phyloP scores from a whole-genome alignment of 768 basidiomycete species.

The Ephemerocybe angulata region DNA sequence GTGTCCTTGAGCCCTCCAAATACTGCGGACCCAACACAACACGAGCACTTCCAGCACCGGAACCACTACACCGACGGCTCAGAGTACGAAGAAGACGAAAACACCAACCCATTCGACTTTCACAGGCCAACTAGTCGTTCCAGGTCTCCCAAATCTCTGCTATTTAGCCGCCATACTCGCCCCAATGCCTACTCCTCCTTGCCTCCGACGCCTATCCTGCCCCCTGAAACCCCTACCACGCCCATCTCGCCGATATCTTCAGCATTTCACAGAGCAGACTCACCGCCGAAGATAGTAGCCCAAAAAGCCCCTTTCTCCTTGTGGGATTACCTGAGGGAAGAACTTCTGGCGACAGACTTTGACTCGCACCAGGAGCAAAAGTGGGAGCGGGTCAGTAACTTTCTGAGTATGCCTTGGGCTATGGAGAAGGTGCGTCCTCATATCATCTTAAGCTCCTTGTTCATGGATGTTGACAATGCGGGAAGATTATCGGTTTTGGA shows the following conservation, averaged over 20 bases:
- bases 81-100: conserved; percentile 26
- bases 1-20: conserved; percentile 27
- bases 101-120: conserved; percentile 10
- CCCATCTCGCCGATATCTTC: conserved; percentile 27
- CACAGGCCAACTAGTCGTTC: conserved; percentile 22
- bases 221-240: conserved; percentile 32
- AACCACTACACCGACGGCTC: conserved; percentile 26
- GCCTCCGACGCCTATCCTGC: conserved; percentile 66
- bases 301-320: conserved; percentile 63
- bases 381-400: conserved; percentile 96
- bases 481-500: conserved; percentile 86
- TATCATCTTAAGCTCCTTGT: neutral
- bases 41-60: conserved; percentile 15
- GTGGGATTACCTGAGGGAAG: conserved; percentile 90
- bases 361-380: conserved; percentile 92
- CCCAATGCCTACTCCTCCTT: conserved; percentile 67
- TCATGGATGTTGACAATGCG: neutral
- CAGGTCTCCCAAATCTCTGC: conserved; percentile 19
- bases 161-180: conserved; percentile 26
- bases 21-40: conserved; percentile 12
- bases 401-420: conserved; percentile 86
- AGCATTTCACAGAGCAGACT: conserved; percentile 15
- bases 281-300: conserved; percentile 18
- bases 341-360: conserved; percentile 87
- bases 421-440: conserved; percentile 80